Percentiles rank a stretch among this genome's conserved stretches.
phyloP scores from a whole-genome alignment of 139 green algal genomes.

The Chlorella vulgaris region DNA sequence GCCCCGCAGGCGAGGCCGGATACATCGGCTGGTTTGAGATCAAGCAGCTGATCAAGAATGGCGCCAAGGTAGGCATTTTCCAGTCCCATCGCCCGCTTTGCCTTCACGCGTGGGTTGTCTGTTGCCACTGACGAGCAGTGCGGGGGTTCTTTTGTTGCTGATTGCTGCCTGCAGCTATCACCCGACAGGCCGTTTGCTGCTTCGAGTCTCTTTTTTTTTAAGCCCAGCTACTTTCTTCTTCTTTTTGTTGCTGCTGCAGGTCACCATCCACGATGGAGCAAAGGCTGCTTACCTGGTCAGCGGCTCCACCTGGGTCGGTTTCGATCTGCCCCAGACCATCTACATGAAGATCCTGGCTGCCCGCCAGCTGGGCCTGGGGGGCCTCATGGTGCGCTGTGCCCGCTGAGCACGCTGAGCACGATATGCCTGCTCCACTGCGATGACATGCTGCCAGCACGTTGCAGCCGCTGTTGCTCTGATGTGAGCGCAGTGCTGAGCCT shows the following conservation, averaged over 20 bases:
- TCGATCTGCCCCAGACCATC: conserved; percentile 31
- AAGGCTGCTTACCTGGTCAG: conserved; percentile 31
- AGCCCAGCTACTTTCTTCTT: neutral
- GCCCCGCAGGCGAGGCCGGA: neutral
- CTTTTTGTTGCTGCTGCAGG: neutral
- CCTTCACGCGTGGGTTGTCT: neutral
- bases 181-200: too few relatives aligned
- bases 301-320: conserved; percentile 16
- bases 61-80: neutral
- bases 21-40: conserved; percentile 5
- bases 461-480: neutral
- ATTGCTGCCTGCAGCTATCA: too few relatives aligned
- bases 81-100: neutral
- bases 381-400: conserved; percentile 23
- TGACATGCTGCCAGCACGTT: neutral
- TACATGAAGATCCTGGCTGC: conserved; percentile 31
- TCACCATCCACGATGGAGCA: conserved; percentile 4
- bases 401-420: neutral
- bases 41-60: neutral
- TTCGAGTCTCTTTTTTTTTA: neutral
- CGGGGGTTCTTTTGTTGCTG: neutral
- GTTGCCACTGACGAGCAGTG: too few relatives aligned
- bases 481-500: neutral
- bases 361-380: conserved; percentile 13
- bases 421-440: neutral